Evolutionary conservation across 176 grass and related monocot species (phyloP).

Genomic region (Phoenix dactylifera): DNA sequence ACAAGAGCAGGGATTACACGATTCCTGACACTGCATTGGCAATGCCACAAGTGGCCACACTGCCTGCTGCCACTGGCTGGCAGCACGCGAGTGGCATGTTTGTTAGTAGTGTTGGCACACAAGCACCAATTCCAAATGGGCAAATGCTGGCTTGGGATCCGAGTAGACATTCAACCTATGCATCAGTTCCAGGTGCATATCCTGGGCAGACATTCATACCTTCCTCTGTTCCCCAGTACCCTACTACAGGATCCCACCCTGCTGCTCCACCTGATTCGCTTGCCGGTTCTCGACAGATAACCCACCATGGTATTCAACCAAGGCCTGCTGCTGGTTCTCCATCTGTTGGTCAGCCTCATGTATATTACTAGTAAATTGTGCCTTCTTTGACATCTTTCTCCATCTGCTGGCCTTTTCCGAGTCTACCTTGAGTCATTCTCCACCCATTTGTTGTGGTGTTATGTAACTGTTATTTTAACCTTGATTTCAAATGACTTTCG

Average conservation of each 20-base stretch:
- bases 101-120: not conserved
- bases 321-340: conserved; percentile 23
- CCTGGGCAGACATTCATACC: conserved; percentile 43
- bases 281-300: conserved; percentile 39
- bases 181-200: conserved; percentile 39
- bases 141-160: conserved; percentile 47
- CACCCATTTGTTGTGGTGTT: too few relatives aligned
- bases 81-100: conserved; percentile 37
- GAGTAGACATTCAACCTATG: conserved; percentile 18
- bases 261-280: conserved; percentile 15
- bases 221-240: not conserved
- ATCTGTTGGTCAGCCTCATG: conserved; percentile 20
- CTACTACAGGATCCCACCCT: conserved; percentile 13
- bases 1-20: conserved; percentile 98
- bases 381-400: too few relatives aligned
- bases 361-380: conserved; percentile 22
- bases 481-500: too few relatives aligned
- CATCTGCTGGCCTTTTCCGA: too few relatives aligned
- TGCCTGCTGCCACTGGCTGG: conserved; percentile 34
- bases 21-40: conserved; percentile 37
- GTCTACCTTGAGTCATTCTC: too few relatives aligned
- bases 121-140: conserved; percentile 19
- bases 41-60: conserved; percentile 30
- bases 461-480: too few relatives aligned
- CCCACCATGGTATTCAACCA: conserved; percentile 30